Percentiles rank a stretch among this genome's conserved stretches.
These are phyloP conservation scores for Cornus kousa DNA, from an alignment of 148 eudicot genomes.

Conservation along the genomic window DNA sequence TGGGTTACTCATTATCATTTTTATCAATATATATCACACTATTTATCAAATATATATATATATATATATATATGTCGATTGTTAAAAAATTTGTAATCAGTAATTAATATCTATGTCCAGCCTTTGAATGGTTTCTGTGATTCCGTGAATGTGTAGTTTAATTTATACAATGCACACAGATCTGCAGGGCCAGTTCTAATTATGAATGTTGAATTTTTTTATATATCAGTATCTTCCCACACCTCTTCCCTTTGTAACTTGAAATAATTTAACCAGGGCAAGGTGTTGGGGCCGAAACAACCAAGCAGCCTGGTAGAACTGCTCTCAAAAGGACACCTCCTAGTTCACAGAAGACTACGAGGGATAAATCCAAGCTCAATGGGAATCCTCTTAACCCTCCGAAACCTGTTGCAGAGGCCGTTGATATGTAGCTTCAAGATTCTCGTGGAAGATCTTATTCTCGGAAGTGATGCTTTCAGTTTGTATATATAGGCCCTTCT, in stretches of 20 bases:
- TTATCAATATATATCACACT: too few species aligned
- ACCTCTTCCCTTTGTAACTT: background rate
- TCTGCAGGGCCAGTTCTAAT: background rate
- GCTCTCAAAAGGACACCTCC: conserved; percentile 41
- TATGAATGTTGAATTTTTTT: background rate
- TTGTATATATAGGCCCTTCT: conserved; percentile 25
- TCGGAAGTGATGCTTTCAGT: conserved; percentile 12
- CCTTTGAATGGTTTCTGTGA: background rate
- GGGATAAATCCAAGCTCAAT: conserved; percentile 36
- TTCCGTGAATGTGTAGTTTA: background rate
- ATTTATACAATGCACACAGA: background rate
- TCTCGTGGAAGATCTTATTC: conserved; percentile 7
- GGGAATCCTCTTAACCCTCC: conserved; percentile 23
- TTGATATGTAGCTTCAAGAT: conserved; percentile 14
- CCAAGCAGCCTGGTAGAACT: conserved; percentile 38
- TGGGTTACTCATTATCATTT: background rate
- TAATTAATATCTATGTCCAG: background rate
- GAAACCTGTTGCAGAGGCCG: conserved; percentile 16
- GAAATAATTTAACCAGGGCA: conserved; percentile 37
- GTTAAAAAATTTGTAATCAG: background rate
- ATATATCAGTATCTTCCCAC: background rate
- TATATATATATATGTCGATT: background rate
- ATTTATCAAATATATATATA: too few species aligned
- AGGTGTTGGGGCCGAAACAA: conserved; percentile 45
- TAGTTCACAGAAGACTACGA: conserved; percentile 32